Evolutionary conservation across 2,329 filamentous ascomycete species (phyloP).

Genomic region (Sporothrix euskadiensis): DNA sequence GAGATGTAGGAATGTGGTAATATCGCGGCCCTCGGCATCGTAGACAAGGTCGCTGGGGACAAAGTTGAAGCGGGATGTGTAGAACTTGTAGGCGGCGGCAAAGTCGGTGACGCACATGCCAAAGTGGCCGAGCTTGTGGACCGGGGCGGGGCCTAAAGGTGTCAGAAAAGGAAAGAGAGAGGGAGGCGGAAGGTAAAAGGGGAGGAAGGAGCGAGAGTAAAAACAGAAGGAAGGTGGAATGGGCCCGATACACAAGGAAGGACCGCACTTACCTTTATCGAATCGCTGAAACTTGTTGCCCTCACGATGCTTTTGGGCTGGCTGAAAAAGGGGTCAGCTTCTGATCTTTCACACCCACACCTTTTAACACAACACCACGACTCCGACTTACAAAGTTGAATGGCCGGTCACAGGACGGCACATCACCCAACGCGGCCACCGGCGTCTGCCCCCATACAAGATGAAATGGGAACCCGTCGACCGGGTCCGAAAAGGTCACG

Average conservation of each 20-base stretch:
- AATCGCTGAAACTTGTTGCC: constrained; percentile 55
- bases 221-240: not conserved
- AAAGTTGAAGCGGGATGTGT: constrained; percentile 53
- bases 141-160: constrained; percentile 36
- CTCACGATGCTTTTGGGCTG: constrained; percentile 52
- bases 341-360: not conserved
- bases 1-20: constrained; percentile 50
- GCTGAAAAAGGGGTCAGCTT: constrained; percentile 44
- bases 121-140: constrained; percentile 57
- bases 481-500: constrained; percentile 54
- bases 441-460: constrained; percentile 56
- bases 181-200: not conserved
- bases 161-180: not conserved
- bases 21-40: constrained; percentile 42
- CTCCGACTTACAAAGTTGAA: constrained; percentile 8
- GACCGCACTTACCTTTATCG: constrained; percentile 39
- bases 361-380: not conserved
- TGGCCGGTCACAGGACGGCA: constrained; percentile 7
- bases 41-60: constrained; percentile 50
- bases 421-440: constrained; percentile 38
- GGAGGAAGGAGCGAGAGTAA: not conserved
- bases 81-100: constrained; percentile 51
- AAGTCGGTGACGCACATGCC: constrained; percentile 56
- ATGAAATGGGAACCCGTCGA: constrained; percentile 59
- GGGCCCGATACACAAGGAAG: not conserved